Conservation (phyloP, 202 grass and related monocot genomes). For the Panicum hallii region DNA sequence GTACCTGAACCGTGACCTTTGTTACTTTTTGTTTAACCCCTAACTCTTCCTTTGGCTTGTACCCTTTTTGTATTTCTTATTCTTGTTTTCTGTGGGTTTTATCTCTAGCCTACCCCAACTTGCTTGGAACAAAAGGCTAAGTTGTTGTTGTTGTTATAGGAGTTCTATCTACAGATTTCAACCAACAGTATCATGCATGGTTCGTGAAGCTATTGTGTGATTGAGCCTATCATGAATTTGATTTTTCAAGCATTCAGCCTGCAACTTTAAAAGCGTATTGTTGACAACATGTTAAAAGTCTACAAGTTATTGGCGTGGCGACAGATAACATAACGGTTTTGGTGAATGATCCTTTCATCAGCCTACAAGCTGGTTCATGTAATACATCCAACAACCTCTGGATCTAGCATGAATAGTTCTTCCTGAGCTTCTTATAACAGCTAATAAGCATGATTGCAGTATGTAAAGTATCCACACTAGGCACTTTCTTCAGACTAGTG, state of each 20-base stretch:
- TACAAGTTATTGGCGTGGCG: not conserved
- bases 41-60: too few species aligned
- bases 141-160: too few species aligned
- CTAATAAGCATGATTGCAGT: not conserved
- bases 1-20: too few species aligned
- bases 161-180: constrained; percentile 3
- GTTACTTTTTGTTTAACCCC: too few species aligned
- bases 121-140: too few species aligned
- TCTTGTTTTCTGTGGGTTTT: too few species aligned
- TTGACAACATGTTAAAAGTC: not conserved
- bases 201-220: constrained; percentile 13
- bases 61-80: too few species aligned
- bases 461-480: not conserved
- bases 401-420: not conserved
- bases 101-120: too few species aligned
- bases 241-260: constrained; percentile 6
- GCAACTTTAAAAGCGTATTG: not conserved
- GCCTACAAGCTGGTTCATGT: not conserved
- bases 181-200: not conserved
- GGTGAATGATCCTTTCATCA: not conserved
- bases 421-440: not conserved
- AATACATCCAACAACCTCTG: constrained; percentile 3
- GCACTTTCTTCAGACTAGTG: constrained; percentile 19
- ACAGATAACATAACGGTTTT: constrained; percentile 33
- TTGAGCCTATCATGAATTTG: constrained; percentile 6